A percentile compares a stretch with the other conserved stretches of the same genome.
phyloP scores from a whole-genome alignment of 1,284 basidiomycete species.

The Ceratobasidium theobromae region DNA sequence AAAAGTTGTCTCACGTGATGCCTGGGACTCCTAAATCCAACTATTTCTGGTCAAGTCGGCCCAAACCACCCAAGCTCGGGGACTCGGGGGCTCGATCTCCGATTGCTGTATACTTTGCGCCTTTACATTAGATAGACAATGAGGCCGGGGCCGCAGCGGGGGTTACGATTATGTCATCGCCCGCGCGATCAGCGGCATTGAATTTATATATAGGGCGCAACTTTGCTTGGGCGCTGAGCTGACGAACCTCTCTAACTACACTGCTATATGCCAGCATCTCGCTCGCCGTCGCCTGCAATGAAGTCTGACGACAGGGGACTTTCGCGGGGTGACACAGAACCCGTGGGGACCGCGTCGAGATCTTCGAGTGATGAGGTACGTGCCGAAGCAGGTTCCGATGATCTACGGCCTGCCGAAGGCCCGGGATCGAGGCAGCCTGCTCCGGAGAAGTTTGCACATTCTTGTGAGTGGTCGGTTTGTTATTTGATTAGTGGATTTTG shows the following conservation, averaged over 20 bases:
- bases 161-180: too few species aligned
- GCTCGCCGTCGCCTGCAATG: neutral
- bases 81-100: too few species aligned
- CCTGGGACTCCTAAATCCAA: too few species aligned
- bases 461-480: neutral
- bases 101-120: too few species aligned
- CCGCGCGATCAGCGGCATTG: neutral
- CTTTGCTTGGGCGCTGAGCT: too few species aligned
- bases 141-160: too few species aligned
- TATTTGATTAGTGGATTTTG: neutral
- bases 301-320: neutral
- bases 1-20: too few species aligned
- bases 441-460: conserved; percentile 1
- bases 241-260: neutral
- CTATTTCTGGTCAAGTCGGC: too few species aligned
- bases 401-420: neutral
- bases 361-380: neutral
- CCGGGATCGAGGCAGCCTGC: neutral
- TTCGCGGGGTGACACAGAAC: neutral
- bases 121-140: too few species aligned
- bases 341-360: neutral
- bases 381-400: neutral
- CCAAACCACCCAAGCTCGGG: too few species aligned
- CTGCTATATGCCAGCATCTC: neutral
- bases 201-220: neutral